Conservation (phyloP, 106 monocot genomes). For the Apostasia ramifera region DNA sequence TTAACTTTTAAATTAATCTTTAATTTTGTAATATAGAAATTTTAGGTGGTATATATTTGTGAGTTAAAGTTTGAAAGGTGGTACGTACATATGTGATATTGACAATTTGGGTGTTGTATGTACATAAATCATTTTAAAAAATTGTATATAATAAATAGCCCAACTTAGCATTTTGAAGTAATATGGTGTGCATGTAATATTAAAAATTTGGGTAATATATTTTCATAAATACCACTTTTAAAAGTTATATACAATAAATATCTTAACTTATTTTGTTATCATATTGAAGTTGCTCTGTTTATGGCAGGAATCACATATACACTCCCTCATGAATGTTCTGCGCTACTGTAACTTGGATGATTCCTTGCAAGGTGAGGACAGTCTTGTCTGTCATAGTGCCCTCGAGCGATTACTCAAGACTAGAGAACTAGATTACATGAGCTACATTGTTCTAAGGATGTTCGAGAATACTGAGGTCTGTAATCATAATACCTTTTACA, state of each 20-base stretch:
- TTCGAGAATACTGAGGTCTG: constrained; percentile 96
- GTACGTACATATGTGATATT: no score
- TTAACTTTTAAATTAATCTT: no score
- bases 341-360: constrained; percentile 95
- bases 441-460: constrained; percentile 92
- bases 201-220: background rate
- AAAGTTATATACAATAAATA: background rate
- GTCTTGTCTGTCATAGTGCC: constrained; percentile 64
- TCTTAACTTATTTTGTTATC: background rate
- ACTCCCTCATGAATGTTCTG: constrained; percentile 94
- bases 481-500: background rate
- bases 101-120: no score
- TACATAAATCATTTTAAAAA: no score
- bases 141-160: no score
- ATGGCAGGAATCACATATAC: constrained; percentile 95
- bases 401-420: constrained; percentile 71
- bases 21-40: no score
- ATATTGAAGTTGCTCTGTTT: background rate
- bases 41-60: no score
- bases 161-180: no score
- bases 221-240: background rate
- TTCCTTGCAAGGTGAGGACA: constrained; percentile 78
- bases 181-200: no score
- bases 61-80: no score
- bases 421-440: constrained; percentile 98